Evolutionary conservation across 1,284 basidiomycete species (phyloP), one percentile per base, ranked within the genome.

Genomic region (Heliocybe sulcata): DNA sequence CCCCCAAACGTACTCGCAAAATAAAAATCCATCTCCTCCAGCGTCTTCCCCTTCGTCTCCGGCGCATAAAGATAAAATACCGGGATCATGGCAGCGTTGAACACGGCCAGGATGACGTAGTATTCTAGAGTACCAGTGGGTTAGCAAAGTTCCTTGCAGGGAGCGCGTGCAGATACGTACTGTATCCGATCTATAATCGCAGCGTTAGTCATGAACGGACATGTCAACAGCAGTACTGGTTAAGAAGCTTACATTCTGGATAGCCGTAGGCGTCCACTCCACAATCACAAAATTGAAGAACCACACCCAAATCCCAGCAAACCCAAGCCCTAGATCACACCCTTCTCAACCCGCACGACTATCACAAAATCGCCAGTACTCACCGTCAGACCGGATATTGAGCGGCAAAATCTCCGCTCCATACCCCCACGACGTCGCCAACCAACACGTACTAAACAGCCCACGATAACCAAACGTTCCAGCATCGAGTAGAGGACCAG

Each of bases 211-310:
- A n/a, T n/a, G n/a, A n/a, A n/a, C n/a, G n/a, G n/a, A n/a, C n/a
- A n/a, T n/a, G n/a, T n/a, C n/a, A n/a, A n/a, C n/a, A n/a, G n/a
- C n/a, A n/a, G n/a, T n/a, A n/a, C n/a, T n/a, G n/a, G n/a, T n/a
- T n/a, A n/a, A n/a, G n/a, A n/a, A n/a, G 25, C 47, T 49, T 16
- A 49, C 47, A n/a, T 49, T 49, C 23, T 49, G 11, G 25, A 49
- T 49, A 25, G 47, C 47, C 8, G 47, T 26, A 3, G 47, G 47
- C 12, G 47, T 49, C 47, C 47, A 49, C 27, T 49, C 47, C 6
- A 49, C 47, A 11, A 49, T n/a, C 6, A 49, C 47, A n/a, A 49
- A 49, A 29, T 49, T 49, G 47, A 49, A 49, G 47, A 49, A 49
- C 47, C 47, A 49, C 3, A 49, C 47, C 8, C 47, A 49, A 6